Base-by-base conservation (phyloP, 495 filamentous ascomycete genomes). In the Hypomontagnella monticulosa region DNA sequence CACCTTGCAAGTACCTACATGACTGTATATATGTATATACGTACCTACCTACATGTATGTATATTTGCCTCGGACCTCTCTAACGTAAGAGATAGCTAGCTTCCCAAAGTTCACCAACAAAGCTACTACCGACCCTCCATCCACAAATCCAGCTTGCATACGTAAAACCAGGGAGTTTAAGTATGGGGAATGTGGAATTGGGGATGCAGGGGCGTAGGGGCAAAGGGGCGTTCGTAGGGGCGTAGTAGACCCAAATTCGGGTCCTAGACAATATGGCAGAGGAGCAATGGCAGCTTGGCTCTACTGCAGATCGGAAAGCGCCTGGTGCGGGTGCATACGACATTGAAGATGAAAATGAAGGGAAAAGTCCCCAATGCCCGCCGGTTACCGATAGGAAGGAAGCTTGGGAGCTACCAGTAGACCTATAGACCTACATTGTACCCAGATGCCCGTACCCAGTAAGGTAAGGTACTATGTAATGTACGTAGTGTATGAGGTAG, bases 261-360 rank as follows among this genome's bases (percentile, higher is more conserved):
- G 58, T 46, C 52, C 51, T 54, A 8, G 30, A 47, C 11, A 30
- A 14, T 14, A 10, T 38, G 8, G 36, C 11, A 36, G 32, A 18
- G 11, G 33, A 14, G 49, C 49, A 53, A 11, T 38, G 49, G 49
- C 50, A 60, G 53, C 23, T 51, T 63, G 51, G 50, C 42, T 53
- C 8, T 56, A 3, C 36, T 68, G 65, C 65, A 61, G 58, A 46
- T 63, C 65, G 65, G 65, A 68, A 68, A 68, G 59, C 65, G 65
- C 65, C 65, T 68, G 58, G 50, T 54, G 59, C 53, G 65, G 65
- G 16, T 62, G 41, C 58, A 56, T 51, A 40, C 43, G 19, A 30
- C 11, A 50, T 33, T 27, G 50, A n/a, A 56, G 12, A n/a, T 23
- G 7, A n/a, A n/a, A n/a, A n/a, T n/a, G n/a, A n/a, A 55, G 41